Percentiles rank a stretch among this genome's conserved stretches.
phyloP scores from a whole-genome alignment of 257 asterid species.

The Avicennia marina region DNA sequence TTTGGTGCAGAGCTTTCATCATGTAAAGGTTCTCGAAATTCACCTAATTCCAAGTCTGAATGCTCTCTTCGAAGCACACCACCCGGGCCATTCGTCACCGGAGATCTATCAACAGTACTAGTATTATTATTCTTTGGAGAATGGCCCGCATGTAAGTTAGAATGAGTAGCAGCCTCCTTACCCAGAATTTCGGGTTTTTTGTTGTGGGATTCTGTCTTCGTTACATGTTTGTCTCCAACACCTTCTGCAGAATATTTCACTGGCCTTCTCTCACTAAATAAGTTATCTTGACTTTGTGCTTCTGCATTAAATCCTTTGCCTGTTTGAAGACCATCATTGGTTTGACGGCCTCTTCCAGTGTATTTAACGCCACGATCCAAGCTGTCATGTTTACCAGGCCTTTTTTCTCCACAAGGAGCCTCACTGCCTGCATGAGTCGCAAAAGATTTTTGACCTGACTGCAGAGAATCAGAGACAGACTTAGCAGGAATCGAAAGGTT shows the following conservation, averaged over 20 bases:
- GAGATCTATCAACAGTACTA: slow-evolving; percentile 38
- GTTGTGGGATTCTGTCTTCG: slow-evolving; percentile 30
- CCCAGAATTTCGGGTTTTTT: slow-evolving; percentile 40
- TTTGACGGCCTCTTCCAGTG: slow-evolving; percentile 46
- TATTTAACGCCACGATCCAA: slow-evolving; percentile 39
- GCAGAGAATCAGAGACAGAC: slow-evolving; percentile 45
- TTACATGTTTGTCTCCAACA: slow-evolving; percentile 37
- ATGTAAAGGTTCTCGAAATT: slow-evolving; percentile 65
- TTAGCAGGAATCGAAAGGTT: slow-evolving; percentile 35
- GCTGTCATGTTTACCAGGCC: slow-evolving; percentile 50
- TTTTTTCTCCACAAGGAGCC: slow-evolving; percentile 39
- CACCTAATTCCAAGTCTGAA: slow-evolving; percentile 93
- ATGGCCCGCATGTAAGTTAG: slow-evolving; percentile 30
- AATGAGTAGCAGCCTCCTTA: slow-evolving; percentile 37
- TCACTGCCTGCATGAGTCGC: slow-evolving; percentile 40
- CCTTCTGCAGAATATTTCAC: slow-evolving; percentile 34
- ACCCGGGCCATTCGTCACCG: slow-evolving; percentile 47
- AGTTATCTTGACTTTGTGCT: slow-evolving; percentile 34
- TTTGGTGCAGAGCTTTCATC: slow-evolving; percentile 47
- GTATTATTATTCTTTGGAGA: slow-evolving; percentile 48
- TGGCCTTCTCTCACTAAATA: slow-evolving; percentile 34
- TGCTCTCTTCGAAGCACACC: slow-evolving; percentile 60
- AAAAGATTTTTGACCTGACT: slow-evolving; percentile 38
- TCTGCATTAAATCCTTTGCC: slow-evolving; percentile 39
- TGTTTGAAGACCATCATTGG: slow-evolving; percentile 33